A percentile compares a stretch with the other conserved stretches of the same genome.
Conservation (phyloP, 306 rosid species). For the Dalbergia oliveri region DNA sequence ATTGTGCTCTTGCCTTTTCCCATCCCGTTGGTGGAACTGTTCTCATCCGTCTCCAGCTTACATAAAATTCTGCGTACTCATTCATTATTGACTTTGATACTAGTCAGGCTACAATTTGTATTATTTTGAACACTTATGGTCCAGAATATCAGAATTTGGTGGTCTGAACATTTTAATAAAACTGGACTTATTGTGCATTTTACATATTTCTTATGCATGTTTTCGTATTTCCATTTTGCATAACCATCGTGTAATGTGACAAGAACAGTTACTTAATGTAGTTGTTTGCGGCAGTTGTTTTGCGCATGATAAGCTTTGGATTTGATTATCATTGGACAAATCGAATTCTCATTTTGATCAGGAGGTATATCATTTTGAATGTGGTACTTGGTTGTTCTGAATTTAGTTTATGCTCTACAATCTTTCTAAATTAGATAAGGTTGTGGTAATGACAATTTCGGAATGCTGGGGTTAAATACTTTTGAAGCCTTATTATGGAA, state of each 20-base stretch:
- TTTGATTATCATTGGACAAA: constrained; percentile 87
- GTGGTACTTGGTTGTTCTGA: constrained; percentile 37
- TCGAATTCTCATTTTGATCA: constrained; percentile 68
- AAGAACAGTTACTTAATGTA: constrained; percentile 4
- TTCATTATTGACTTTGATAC: constrained; percentile 30
- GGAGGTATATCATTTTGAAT: constrained; percentile 64
- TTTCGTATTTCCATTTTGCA: constrained; percentile 37
- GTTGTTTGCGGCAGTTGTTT: constrained; percentile 74
- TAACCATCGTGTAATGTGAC: neutral
- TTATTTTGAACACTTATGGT: constrained; percentile 31
- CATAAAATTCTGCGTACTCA: neutral
- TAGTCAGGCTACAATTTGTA: constrained; percentile 13
- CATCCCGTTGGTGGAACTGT: constrained; percentile 20
- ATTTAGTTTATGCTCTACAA: constrained; percentile 16
- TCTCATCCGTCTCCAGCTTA: constrained; percentile 28
- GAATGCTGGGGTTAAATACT: constrained; percentile 27
- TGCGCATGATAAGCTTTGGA: constrained; percentile 98
- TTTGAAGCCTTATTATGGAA: constrained; percentile 19
- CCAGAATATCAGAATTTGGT: constrained; percentile 5
- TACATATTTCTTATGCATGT: constrained; percentile 7
- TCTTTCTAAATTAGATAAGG: constrained; percentile 22
- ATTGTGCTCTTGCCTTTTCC: neutral
- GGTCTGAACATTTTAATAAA: neutral
- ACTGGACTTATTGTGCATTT: constrained; percentile 23
- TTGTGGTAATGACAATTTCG: constrained; percentile 35